Conservation (phyloP, 2,329 filamentous ascomycete species). For the Epichloe elymi region DNA sequence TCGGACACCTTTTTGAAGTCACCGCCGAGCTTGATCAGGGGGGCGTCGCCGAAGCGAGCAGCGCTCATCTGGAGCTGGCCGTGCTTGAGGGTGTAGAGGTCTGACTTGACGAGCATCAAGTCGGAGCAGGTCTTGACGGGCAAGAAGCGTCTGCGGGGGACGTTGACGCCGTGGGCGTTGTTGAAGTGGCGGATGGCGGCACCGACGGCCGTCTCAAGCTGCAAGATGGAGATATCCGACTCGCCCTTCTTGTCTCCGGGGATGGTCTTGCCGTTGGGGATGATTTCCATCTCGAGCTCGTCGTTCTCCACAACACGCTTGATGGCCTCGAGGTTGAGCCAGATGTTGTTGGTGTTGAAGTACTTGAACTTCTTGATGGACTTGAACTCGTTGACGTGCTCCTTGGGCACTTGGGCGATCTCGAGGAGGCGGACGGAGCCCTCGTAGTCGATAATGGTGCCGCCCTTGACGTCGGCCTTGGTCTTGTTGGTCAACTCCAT, state of each 20-base stretch:
- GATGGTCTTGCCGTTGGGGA: conserved; percentile 97
- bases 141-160: conserved; percentile 93
- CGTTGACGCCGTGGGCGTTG: conserved; percentile 98
- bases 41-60: conserved; percentile 89
- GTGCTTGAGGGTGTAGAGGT: conserved; percentile 97
- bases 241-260: conserved; percentile 99
- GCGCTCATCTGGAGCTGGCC: conserved; percentile 95
- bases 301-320: conserved; percentile 98
- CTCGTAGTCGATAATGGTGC: conserved; percentile 99
- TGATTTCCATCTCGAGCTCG: conserved; percentile 98
- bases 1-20: conserved; percentile 99
- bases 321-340: conserved; percentile 94
- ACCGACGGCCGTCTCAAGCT: conserved; percentile 97
- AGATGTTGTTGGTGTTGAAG: conserved; percentile 99
- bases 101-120: conserved; percentile 98
- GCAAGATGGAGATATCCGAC: conserved; percentile 91
- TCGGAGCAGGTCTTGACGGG: conserved; percentile 99
- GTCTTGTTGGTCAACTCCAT: conserved; percentile 99
- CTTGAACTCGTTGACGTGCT: conserved; percentile 99
- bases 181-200: conserved; percentile 97
- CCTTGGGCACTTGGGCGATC: conserved; percentile 98
- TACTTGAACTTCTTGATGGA: conserved; percentile 99
- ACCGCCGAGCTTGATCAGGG: conserved; percentile 93
- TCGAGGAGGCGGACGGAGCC: conserved; percentile 92
- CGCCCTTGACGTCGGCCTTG: conserved; percentile 99